Base-by-base conservation (phyloP, 192 early-diverging fungal species). In the Coemansia sp. region DNA sequence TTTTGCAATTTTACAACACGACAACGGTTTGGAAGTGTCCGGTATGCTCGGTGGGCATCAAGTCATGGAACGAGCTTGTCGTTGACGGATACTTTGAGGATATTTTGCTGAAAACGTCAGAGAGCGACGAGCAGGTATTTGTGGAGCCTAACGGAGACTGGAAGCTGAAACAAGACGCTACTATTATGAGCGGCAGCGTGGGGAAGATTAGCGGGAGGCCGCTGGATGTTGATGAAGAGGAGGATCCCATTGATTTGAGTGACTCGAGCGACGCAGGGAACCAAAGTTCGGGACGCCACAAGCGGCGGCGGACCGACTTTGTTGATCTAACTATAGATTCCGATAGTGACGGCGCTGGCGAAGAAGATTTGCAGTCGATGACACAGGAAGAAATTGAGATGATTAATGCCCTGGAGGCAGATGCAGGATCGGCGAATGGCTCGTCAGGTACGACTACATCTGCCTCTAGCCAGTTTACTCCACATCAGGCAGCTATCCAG, bases 21-120 rank as follows among this genome's bases (percentile, higher is more conserved):
- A 80, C 82, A 1, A 84, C 86, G 0, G 84, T 84, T 6, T 91
- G 87, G 87, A 85, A 77, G 51, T 94, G 93, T 43, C 91, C 92
- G 0, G 86, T 94, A 0, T 94, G 92, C 63, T 83, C 85, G 3
- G 83, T 81, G 62, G 76, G 75, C 27, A 67, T 82, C 31, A 57
- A 67, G 51, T 70, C 74, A 1, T 82, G 73, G 73, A 59, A 62
- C 1, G 89, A 89, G 45, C 76, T 93, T 22, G 77, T 91, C 0
- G 69, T 91, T 14, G 92, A 93, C 67, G 89, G 86, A 26, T 89
- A 81, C 54, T 84, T 82, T 74, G 74, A 75, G 25, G 71, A 63
- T 4, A 82, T 82, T 17, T 39, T 85, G 35, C 17, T 62, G 9
- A 48, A 39, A 6, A 76, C 77, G 21, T 57, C 71, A 1, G n/a